These are phyloP conservation scores for Actinomortierella wolfii DNA, from an alignment of 371 early-diverging fungal species.

Conservation along the genomic window DNA sequence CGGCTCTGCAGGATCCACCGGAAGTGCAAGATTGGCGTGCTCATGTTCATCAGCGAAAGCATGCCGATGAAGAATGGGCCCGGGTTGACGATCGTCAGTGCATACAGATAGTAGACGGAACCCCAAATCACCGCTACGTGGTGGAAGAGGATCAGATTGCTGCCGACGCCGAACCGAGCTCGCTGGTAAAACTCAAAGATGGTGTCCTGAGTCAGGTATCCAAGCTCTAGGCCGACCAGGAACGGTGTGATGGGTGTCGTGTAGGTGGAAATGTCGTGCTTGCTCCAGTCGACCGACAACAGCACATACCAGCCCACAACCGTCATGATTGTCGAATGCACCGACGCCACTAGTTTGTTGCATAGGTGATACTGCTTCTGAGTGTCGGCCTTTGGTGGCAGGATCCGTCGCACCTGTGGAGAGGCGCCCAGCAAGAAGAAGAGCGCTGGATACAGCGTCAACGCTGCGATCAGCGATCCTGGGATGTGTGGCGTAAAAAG, in stretches of 20 bases:
- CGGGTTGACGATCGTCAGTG: constrained; percentile 31
- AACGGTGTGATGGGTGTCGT: constrained; percentile 39
- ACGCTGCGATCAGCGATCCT: constrained; percentile 23
- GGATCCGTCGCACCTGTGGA: constrained; percentile 6
- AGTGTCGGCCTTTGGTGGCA: constrained; percentile 32
- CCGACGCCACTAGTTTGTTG: constrained; percentile 43
- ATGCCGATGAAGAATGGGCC: constrained; percentile 45
- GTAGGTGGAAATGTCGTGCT: constrained; percentile 38
- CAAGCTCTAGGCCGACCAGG: constrained; percentile 45
- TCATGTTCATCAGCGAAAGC: constrained; percentile 45
- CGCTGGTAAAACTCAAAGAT: constrained; percentile 44
- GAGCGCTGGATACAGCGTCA: constrained; percentile 35
- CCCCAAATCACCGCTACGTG: constrained; percentile 40
- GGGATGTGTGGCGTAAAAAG: constrained; percentile 29
- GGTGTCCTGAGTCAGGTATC: constrained; percentile 41
- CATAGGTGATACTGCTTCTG: constrained; percentile 41
- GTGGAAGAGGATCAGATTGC: constrained; percentile 46
- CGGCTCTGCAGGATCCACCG: constrained; percentile 43
- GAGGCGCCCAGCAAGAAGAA: constrained; percentile 15
- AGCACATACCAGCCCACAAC: constrained; percentile 27
- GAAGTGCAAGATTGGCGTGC: constrained; percentile 40
- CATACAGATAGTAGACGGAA: constrained; percentile 33
- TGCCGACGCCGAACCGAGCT: constrained; percentile 33
- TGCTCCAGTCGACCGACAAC: constrained; percentile 35
- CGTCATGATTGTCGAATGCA: constrained; percentile 44